Conservation (phyloP, 352 stramenopile species). For the Nothophytophthora sp. region DNA sequence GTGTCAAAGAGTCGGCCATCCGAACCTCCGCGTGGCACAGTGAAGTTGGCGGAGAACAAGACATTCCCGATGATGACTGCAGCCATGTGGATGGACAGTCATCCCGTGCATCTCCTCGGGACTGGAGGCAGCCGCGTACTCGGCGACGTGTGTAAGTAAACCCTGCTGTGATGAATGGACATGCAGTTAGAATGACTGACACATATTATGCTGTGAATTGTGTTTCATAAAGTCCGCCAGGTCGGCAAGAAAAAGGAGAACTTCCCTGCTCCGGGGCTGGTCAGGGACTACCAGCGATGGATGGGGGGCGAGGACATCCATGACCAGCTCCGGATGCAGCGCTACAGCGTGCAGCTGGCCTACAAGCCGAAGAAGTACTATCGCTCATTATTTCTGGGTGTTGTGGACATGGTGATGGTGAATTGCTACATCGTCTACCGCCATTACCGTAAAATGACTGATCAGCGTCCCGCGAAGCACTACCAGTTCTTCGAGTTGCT, state of each 20-base stretch:
- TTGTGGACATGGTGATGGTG: conserved; percentile 10
- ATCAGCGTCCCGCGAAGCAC: neutral
- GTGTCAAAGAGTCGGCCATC: too few relatives aligned
- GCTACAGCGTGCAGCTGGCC: conserved; percentile 2
- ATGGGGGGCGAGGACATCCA: conserved; percentile 16
- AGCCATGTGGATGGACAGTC: too few relatives aligned
- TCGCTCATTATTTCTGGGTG: conserved; percentile 10
- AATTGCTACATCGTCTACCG: conserved; percentile 11
- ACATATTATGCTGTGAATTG: neutral
- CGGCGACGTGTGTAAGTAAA: too few relatives aligned
- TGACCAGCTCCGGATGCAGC: conserved; percentile 17
- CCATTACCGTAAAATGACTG: too few relatives aligned
- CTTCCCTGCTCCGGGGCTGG: neutral
- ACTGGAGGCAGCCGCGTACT: too few relatives aligned
- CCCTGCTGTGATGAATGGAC: too few relatives aligned
- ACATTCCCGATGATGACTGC: too few relatives aligned
- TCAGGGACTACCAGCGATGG: conserved; percentile 9
- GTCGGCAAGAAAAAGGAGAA: neutral
- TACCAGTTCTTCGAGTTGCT: conserved; percentile 1
- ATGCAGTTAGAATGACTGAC: too few relatives aligned
- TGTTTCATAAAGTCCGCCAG: neutral
- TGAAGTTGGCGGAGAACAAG: too few relatives aligned
- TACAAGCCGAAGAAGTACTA: conserved; percentile 9
- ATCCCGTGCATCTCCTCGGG: too few relatives aligned
- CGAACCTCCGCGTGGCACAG: too few relatives aligned